Conservation (phyloP, 306 rosid genomes). For the Vachellia collinsii region DNA sequence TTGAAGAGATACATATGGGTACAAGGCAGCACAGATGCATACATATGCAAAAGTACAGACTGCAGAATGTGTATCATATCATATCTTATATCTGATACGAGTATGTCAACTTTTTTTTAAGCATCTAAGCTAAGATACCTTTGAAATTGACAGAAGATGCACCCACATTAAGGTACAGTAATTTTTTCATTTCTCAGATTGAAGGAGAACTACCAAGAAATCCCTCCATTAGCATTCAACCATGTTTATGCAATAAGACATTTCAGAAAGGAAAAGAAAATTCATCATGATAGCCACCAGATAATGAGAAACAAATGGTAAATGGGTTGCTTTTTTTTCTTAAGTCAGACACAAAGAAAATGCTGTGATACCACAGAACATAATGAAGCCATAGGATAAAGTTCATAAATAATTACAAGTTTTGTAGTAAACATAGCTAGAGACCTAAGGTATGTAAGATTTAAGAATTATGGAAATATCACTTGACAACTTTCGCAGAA, state of each 20-base stretch:
- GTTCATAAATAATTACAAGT: not conserved
- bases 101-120: not conserved
- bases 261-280: not conserved
- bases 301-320: conserved; percentile 7
- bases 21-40: not conserved
- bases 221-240: conserved; percentile 22
- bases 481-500: conserved; percentile 7
- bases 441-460: conserved; percentile 4
- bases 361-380: not conserved
- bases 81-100: not conserved
- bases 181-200: conserved; percentile 4
- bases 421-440: not conserved
- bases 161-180: conserved; percentile 3
- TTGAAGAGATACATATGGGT: not conserved
- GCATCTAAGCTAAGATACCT: not conserved
- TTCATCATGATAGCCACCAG: not conserved
- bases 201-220: not conserved
- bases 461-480: not conserved
- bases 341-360: not conserved
- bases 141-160: conserved; percentile 5
- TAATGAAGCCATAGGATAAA: conserved; percentile 3
- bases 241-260: conserved; percentile 1
- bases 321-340: conserved; percentile 4
- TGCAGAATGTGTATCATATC: not conserved
- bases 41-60: not conserved